Evolutionary conservation across 371 early-diverging fungal genomes (phyloP).

Genomic region (Fennellomyces sp.): DNA sequence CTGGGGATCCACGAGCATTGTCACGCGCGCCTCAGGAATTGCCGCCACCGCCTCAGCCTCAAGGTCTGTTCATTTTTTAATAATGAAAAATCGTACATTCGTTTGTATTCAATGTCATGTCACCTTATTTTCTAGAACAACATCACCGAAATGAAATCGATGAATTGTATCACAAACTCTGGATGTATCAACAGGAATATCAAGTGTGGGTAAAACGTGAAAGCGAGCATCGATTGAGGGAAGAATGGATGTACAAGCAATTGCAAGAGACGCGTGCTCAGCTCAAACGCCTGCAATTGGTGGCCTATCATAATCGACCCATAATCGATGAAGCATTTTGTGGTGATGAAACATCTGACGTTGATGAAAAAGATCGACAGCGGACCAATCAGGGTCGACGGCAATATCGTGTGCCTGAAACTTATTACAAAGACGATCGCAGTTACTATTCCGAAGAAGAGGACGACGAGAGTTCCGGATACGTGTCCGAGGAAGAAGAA

Average conservation of each 20-base stretch:
- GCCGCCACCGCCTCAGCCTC: neutral
- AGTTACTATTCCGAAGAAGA: neutral
- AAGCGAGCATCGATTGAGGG: conserved; percentile 5
- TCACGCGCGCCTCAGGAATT: neutral
- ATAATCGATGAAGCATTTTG: neutral
- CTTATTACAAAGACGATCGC: neutral
- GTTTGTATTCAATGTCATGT: too few species aligned
- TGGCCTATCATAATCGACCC: neutral
- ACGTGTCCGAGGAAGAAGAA: conserved; percentile 5
- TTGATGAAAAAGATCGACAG: neutral
- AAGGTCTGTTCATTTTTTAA: neutral
- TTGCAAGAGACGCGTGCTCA: conserved; percentile 11
- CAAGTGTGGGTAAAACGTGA: conserved; percentile 5
- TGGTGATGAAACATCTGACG: conserved; percentile 1
- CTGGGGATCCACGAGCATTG: conserved; percentile 2
- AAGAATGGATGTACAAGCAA: conserved; percentile 9
- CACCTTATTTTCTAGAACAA: neutral
- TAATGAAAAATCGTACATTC: too few species aligned
- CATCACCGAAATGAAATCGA: conserved; percentile 1
- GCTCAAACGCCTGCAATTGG: conserved; percentile 4
- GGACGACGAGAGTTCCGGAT: neutral
- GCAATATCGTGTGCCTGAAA: conserved; percentile 2
- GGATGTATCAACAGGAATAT: conserved; percentile 5
- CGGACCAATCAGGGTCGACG: neutral
- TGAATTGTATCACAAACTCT: conserved; percentile 3